Evolutionary conservation across 2,329 filamentous ascomycete species (phyloP), one percentile per base, ranked within the genome.

Genomic region (Bipolaris sorokiniana): DNA sequence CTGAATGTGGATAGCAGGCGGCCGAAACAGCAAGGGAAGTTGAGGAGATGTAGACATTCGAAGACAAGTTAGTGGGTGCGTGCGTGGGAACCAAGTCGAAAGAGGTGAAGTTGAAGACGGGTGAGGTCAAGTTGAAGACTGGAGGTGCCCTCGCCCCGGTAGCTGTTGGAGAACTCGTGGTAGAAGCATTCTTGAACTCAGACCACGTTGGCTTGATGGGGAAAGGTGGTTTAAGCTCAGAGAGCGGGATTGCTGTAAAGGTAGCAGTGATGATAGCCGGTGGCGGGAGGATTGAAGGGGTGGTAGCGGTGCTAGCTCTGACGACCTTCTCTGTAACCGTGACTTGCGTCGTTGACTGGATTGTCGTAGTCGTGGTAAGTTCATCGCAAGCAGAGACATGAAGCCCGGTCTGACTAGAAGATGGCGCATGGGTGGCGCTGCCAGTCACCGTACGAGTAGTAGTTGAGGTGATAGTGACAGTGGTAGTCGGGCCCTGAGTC

Each of bases 391-490:
- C 26, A 45, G 40, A 36, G 16, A 26, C 28, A 45, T 11, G 31
- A 11, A 23, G n/a, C 11, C 3, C 2, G n/a, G 10, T 6, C 26
- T 22, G 23, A 48, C 31, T 42, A 3, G 53, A 42, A 33, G 52
- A 40, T 28, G 37, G 31, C 26, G 36, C 37, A 22, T 54, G 31
- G 11, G 7, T 47, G 23, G 40, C 22, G 1, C 11, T 41, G 2
- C 11, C 51, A n/a, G 22, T 40, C 6, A 58, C 42, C 6, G 56
- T 62, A 10, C 62, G 53, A 4, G 66, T 68, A 2, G 56, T 54
- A 9, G 64, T 70, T 20, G 49, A 55, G 11, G 66, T 70, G 48
- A 63, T 49, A 10, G 63, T 68, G 33, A 67, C 51, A 23, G 38
- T 41, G 3, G 58, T 64, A 15, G 59, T 54, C 1, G 37, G 61